Base-by-base conservation (phyloP, 208 protist genomes). In the Crithidia thermophila region DNA sequence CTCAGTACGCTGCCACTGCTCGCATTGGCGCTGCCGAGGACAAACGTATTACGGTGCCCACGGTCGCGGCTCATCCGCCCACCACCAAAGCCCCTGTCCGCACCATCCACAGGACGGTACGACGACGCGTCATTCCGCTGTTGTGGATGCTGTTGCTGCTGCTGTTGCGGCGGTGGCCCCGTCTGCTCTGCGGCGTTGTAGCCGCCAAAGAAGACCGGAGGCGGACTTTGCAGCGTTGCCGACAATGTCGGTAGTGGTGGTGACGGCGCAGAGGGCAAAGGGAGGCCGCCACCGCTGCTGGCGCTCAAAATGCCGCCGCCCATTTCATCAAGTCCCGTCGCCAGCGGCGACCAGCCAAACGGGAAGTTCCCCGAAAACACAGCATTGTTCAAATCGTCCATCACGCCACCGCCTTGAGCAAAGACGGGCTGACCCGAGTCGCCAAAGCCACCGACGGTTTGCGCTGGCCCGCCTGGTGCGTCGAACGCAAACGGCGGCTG, bases 321-420 rank as follows among this genome's bases (percentile, higher is more conserved):
- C 10, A 49, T 31, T n/a, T 9, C 65, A 13, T 65, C 47, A 2
- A 52, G n/a, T 1, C 53, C 43, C 6, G 50, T 31, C 1, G 51
- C 34, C 14, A 67, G 23, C 21, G 68, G 68, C 14, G 46, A 50
- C 68, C 68, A 75, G 43, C 45, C 58, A 33, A 68, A 75, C 25
- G 69, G 69, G 5, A 61, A 58, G 13, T 23, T 21, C 34, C 21
- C 10, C 0, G 52, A 23, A 25, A 69, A 37, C 27, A 73, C 18
- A 1, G 27, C 60, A 8, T 11, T 50, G 39, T 66, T 31, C 14
- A n/a, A 20, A 13, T 33, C 43, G 3, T 7, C 23, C 18, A 1
- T 5, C 58, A 9, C 43, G 39, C 58, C 14, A 13, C 40, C 56
- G 20, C 42, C 33, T 21, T 50, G 40, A 1, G 30, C 18, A 14